Percentiles rank a stretch among this genome's conserved stretches.
These are phyloP conservation scores for Chrysanthemum seticuspe DNA, from an alignment of 129 eudicot genomes.

Conservation along the genomic window DNA sequence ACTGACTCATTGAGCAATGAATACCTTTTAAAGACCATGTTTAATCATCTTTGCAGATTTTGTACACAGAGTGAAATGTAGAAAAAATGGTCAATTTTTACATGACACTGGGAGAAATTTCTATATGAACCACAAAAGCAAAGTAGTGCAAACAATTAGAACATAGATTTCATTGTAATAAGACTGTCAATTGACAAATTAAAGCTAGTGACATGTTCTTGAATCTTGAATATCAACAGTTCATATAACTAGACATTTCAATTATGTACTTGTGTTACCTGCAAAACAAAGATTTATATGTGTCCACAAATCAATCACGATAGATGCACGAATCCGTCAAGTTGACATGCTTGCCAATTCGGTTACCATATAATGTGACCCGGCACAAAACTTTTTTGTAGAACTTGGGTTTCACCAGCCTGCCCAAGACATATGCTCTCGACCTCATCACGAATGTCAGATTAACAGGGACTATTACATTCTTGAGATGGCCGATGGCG, in stretches of 20 bases:
- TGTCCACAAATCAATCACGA: conserved; percentile 30
- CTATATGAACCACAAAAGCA: neutral
- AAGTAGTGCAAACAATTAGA: neutral
- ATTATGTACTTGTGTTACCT: conserved; percentile 25
- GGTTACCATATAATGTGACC: conserved; percentile 67
- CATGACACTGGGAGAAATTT: too few relatives aligned
- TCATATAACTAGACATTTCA: conserved; percentile 26
- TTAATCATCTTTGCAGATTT: too few relatives aligned
- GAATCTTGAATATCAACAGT: conserved; percentile 8
- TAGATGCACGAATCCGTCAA: conserved; percentile 60
- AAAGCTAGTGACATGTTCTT: neutral
- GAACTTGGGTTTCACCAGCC: conserved; percentile 84
- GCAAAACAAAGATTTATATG: conserved; percentile 2
- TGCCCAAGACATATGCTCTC: conserved; percentile 80
- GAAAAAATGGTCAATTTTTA: too few relatives aligned
- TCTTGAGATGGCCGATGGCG: conserved; percentile 44
- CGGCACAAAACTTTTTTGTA: conserved; percentile 54
- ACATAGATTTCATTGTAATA: neutral
- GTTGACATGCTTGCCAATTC: conserved; percentile 61
- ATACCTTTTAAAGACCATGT: too few relatives aligned
- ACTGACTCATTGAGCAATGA: too few relatives aligned
- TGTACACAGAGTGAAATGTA: too few relatives aligned
- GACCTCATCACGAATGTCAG: conserved; percentile 72
- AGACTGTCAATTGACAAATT: neutral
- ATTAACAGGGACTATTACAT: conserved; percentile 62